These are phyloP conservation scores for Cercophora newfieldiana DNA, from an alignment of 495 filamentous ascomycete species.

Conservation along the genomic window DNA sequence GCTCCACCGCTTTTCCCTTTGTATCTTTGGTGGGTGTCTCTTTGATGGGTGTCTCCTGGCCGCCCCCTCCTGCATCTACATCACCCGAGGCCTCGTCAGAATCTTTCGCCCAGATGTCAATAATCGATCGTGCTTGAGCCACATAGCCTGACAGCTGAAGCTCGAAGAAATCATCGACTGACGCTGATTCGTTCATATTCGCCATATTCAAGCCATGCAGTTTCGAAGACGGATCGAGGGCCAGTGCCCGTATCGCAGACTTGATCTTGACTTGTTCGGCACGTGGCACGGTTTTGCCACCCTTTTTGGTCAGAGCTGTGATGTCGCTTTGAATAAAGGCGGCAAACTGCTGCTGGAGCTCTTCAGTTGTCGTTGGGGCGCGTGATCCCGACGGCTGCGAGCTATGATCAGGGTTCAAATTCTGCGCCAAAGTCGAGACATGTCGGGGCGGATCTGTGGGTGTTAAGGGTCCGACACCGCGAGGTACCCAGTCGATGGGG, in stretches of 20 bases:
- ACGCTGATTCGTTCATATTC: neutral
- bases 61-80: neutral
- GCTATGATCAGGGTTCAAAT: neutral
- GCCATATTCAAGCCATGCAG: neutral
- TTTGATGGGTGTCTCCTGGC: neutral
- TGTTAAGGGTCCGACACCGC: neutral
- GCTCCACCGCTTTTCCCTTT: too few species aligned
- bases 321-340: neutral
- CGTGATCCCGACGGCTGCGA: neutral
- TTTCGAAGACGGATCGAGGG: neutral
- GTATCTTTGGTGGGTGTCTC: too few species aligned
- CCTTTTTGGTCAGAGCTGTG: neutral
- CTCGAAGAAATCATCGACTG: neutral
- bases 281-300: neutral
- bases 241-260: neutral
- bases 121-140: neutral
- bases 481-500: neutral
- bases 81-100: neutral
- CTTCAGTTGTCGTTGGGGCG: neutral
- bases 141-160: neutral
- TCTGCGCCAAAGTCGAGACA: neutral
- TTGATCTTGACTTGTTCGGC: neutral
- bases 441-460: neutral
- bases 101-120: neutral
- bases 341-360: neutral